Conservation (phyloP, 257 asterid genomes). For the Cordia subcordata region DNA sequence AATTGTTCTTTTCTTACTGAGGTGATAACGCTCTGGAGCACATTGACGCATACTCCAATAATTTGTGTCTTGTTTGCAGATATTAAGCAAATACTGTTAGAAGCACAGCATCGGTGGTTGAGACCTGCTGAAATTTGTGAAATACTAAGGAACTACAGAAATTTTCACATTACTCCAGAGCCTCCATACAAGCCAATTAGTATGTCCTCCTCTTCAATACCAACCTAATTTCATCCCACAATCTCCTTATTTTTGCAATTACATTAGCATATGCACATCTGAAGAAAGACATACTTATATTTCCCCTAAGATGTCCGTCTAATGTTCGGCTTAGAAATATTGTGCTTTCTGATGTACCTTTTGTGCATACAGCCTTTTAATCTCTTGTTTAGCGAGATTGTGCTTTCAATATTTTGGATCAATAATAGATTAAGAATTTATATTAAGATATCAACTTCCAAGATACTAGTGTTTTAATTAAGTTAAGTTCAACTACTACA, state of each 20-base stretch:
- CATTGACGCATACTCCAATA: slow-evolving; percentile 6
- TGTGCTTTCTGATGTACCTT: too few species aligned
- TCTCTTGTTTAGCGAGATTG: too few species aligned
- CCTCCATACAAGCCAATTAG: slow-evolving; percentile 87
- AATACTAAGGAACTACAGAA: slow-evolving; percentile 58
- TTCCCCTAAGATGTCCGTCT: too few species aligned
- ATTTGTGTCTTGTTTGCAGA: slow-evolving; percentile 47
- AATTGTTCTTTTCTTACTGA: neutral
- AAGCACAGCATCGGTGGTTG: slow-evolving; percentile 88
- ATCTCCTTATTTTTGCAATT: neutral
- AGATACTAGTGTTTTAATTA: neutral
- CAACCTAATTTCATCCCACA: neutral
- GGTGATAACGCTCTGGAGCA: neutral
- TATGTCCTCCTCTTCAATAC: slow-evolving; percentile 38
- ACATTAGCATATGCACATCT: neutral
- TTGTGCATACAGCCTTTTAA: too few species aligned
- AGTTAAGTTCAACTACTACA: neutral
- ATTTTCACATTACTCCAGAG: slow-evolving; percentile 72
- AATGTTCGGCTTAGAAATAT: too few species aligned
- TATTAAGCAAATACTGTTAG: slow-evolving; percentile 62
- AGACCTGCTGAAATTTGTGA: slow-evolving; percentile 96
- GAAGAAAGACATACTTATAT: neutral
- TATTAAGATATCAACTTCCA: neutral
- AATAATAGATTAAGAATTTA: neutral
- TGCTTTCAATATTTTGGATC: neutral